Conservation (phyloP, 2,329 filamentous ascomycete genomes). For the Thelonectria discophora region DNA sequence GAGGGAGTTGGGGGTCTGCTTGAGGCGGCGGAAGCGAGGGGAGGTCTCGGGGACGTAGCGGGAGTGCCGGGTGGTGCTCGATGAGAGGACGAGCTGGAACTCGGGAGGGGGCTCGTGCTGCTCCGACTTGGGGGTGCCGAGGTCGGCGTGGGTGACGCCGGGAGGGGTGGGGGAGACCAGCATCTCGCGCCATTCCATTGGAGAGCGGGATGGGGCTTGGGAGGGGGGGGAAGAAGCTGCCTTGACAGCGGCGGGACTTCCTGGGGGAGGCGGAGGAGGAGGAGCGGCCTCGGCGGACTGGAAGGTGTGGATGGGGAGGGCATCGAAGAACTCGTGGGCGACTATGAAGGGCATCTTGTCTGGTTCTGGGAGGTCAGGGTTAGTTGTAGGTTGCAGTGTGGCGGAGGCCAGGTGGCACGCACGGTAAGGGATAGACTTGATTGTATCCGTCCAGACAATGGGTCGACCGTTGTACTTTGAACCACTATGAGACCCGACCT, state of each 20-base stretch:
- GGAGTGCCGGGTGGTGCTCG: constrained; percentile 80
- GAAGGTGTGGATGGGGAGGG: constrained; percentile 94
- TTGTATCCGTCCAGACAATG: constrained; percentile 91
- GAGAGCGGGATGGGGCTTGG: constrained; percentile 46
- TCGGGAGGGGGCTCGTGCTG: constrained; percentile 71
- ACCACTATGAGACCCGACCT: constrained; percentile 76
- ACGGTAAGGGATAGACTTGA: constrained; percentile 81
- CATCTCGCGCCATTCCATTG: constrained; percentile 81
- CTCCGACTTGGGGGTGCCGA: constrained; percentile 62
- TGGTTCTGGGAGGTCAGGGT: constrained; percentile 55
- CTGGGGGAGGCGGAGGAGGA: constrained; percentile 30
- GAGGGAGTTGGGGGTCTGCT: constrained; percentile 71
- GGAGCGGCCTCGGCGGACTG: constrained; percentile 69
- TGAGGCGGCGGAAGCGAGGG: constrained; percentile 79
- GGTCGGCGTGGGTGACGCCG: constrained; percentile 60
- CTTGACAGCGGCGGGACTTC: constrained; percentile 51
- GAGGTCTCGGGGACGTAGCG: constrained; percentile 86
- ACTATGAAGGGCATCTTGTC: constrained; percentile 89
- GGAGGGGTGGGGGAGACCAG: constrained; percentile 75
- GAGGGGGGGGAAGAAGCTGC: constrained; percentile 45
- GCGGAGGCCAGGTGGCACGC: constrained; percentile 34
- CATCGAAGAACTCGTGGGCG: constrained; percentile 98
- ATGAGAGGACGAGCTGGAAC: constrained; percentile 85
- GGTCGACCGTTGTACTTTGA: constrained; percentile 79
- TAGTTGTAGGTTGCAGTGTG: background rate